Evolutionary conservation across 768 basidiomycete genomes (phyloP).

Genomic region (Leccinum subgranulosum): DNA sequence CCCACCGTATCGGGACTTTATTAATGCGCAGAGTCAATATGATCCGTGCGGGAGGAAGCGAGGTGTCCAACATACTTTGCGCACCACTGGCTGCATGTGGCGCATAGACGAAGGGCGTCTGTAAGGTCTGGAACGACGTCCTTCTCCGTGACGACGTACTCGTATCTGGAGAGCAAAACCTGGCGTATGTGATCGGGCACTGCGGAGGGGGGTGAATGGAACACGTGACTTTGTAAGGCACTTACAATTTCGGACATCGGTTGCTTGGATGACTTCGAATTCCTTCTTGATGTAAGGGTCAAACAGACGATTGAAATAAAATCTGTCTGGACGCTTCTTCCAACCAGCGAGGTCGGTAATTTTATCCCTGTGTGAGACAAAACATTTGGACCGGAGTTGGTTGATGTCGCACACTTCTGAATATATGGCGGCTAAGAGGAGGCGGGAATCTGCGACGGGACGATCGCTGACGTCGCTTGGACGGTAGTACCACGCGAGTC

Average conservation of each 20-base stretch:
- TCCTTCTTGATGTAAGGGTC: slow-evolving; percentile 98
- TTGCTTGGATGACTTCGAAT: slow-evolving; percentile 90
- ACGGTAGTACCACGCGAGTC: slow-evolving; percentile 95
- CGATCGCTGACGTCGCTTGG: slow-evolving; percentile 95
- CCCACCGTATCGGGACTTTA: slow-evolving; percentile 78
- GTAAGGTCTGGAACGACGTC: slow-evolving; percentile 90
- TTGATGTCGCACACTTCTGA: slow-evolving; percentile 94
- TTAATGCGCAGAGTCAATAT: slow-evolving; percentile 24
- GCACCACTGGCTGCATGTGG: slow-evolving; percentile 86
- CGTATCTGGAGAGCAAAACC: slow-evolving; percentile 76
- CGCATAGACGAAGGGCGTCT: slow-evolving; percentile 80
- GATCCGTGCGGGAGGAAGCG: slow-evolving; percentile 12
- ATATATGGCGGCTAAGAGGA: slow-evolving; percentile 93
- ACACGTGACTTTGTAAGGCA: slow-evolving; percentile 20
- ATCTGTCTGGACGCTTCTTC: slow-evolving; percentile 93
- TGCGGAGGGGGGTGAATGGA: slow-evolving; percentile 30
- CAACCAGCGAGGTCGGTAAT: slow-evolving; percentile 89
- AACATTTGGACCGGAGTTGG: slow-evolving; percentile 89
- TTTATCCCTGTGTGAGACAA: slow-evolving; percentile 93
- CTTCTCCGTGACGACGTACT: slow-evolving; percentile 94
- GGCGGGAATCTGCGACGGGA: slow-evolving; percentile 83
- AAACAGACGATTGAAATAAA: slow-evolving; percentile 94
- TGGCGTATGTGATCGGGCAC: slow-evolving; percentile 82
- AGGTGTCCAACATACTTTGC: slow-evolving; percentile 57
- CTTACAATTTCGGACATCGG: slow-evolving; percentile 87